Base-by-base conservation (phyloP, 768 basidiomycete genomes). In the Rhizopogon roseolus region DNA sequence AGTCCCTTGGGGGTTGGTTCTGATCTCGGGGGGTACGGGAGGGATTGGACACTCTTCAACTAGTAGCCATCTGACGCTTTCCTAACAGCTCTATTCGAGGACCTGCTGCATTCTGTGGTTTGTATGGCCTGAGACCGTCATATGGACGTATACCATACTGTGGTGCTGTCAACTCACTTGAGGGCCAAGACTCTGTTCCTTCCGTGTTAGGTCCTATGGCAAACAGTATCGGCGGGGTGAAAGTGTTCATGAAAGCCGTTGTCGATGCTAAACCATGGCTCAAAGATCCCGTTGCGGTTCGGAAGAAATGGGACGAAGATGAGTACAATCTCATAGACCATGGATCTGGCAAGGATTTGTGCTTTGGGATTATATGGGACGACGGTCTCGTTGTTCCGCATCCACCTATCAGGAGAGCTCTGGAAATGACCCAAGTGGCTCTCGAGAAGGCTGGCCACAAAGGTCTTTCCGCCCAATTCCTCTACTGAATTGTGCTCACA, bases 151-250 rank as follows among this genome's bases (percentile, higher is more conserved):
- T 91, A 2, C n/a, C n/a, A n/a, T n/a, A n/a, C n/a, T n/a, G n/a
- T n/a, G n/a, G n/a, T n/a, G n/a, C n/a, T n/a, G n/a, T 77, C 4
- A 90, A 86, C 65, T 78, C 82, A 2, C 62, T 83, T 27, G 78
- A 85, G 64, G 91, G 91, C n/a, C 82, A 86, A 63, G 88, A 91
- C 54, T 81, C 84, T 14, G 62, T 89, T 34, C 72, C 72, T 4
- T 88, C 88, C 2, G 86, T 90, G 28, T 73, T 92, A 9, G 92
- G 92, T 0, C 91, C 92, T 3, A 71, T 92, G 48, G 71, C 81
- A 1, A 73, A 70, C 40, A 80, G 80, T 28, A 57, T 90, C 41
- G 70, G 65, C 10, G 87, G 79, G n/a, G 66, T 93, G 52, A 84
- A 81, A 62, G 58, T 67, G 0, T 92, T 93, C 68, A 79, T 81